phyloP scores from a whole-genome alignment of 2,329 filamentous ascomycete species.

The Claviceps lovelessii region DNA sequence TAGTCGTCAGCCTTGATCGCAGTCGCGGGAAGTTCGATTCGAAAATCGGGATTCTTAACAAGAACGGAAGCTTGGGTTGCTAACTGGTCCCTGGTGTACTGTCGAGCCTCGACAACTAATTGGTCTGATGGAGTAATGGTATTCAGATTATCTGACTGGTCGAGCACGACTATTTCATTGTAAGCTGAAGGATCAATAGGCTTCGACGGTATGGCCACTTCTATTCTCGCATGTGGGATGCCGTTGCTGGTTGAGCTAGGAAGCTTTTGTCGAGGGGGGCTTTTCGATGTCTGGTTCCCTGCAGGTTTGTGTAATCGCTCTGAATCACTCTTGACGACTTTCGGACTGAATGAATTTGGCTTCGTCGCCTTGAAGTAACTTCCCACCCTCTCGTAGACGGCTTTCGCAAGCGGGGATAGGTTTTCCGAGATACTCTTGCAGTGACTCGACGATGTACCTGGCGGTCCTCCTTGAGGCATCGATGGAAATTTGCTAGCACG shows the following conservation, averaged over 20 bases:
- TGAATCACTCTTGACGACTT: slow-evolving; percentile 23
- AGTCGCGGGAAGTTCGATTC: slow-evolving; percentile 32
- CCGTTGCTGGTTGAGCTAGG: background rate
- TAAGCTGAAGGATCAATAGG: slow-evolving; percentile 24
- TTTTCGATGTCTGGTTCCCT: slow-evolving; percentile 5
- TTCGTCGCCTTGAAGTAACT: slow-evolving; percentile 26
- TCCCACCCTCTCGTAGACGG: slow-evolving; percentile 26
- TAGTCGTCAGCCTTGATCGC: slow-evolving; percentile 40
- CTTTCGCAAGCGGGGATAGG: slow-evolving; percentile 33
- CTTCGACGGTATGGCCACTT: slow-evolving; percentile 34
- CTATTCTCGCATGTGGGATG: slow-evolving; percentile 21
- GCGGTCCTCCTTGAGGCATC: slow-evolving; percentile 11
- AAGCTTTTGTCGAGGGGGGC: background rate
- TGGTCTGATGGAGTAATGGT: slow-evolving; percentile 7
- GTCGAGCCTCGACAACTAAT: slow-evolving; percentile 4
- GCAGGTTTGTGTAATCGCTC: slow-evolving; percentile 10
- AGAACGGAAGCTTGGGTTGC: background rate
- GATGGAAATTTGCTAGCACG: slow-evolving; percentile 36
- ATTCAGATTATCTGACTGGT: slow-evolving; percentile 7
- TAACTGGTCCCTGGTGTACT: slow-evolving; percentile 5
- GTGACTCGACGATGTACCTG: slow-evolving; percentile 8
- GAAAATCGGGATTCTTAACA: slow-evolving; percentile 19
- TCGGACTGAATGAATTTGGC: slow-evolving; percentile 15
- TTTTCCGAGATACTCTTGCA: slow-evolving; percentile 22
- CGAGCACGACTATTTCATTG: slow-evolving; percentile 16